A percentile compares a stretch with the other conserved stretches of the same genome.
These are phyloP conservation scores for Jamesozyma hellenica DNA, from an alignment of 805 yeast genomes.

Conservation along the genomic window DNA sequence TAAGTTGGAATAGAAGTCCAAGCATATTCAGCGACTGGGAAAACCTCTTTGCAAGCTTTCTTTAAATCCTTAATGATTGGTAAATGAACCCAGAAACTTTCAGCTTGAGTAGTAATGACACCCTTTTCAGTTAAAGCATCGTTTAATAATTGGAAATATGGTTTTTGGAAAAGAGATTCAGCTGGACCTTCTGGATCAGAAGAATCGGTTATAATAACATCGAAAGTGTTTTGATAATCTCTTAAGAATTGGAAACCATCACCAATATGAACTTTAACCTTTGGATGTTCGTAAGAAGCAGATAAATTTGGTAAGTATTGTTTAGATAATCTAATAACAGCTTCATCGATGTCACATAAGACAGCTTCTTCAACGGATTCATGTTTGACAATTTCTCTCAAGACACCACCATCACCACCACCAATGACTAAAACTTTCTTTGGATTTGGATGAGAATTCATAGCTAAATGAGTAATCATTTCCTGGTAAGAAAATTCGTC, in stretches of 20 bases:
- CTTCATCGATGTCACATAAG: constrained; percentile 91
- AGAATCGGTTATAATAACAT: constrained; percentile 93
- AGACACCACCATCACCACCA: constrained; percentile 98
- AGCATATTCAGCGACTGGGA: constrained; percentile 87
- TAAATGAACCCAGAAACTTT: constrained; percentile 87
- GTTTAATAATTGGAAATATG: constrained; percentile 73
- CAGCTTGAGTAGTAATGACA: constrained; percentile 89
- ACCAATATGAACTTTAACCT: constrained; percentile 82
- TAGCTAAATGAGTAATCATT: constrained; percentile 90
- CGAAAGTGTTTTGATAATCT: constrained; percentile 75
- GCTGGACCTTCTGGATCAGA: constrained; percentile 99
- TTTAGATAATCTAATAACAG: constrained; percentile 80
- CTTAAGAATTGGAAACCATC: constrained; percentile 96
- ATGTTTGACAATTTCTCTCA: constrained; percentile 90
- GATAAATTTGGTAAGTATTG: constrained; percentile 83
- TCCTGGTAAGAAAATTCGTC: constrained; percentile 97
- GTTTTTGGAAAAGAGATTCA: constrained; percentile 82
- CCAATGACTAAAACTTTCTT: constrained; percentile 90
- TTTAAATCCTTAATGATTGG: constrained; percentile 73
- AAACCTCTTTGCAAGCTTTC: constrained; percentile 69
- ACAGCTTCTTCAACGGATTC: constrained; percentile 76
- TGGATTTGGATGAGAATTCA: constrained; percentile 91
- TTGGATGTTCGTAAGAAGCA: constrained; percentile 73
- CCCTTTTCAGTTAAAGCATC: constrained; percentile 91
- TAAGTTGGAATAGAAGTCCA: constrained; percentile 92